Evolutionary conservation across 2,329 filamentous ascomycete species (phyloP).

Genomic region (Colletotrichum spinosum): DNA sequence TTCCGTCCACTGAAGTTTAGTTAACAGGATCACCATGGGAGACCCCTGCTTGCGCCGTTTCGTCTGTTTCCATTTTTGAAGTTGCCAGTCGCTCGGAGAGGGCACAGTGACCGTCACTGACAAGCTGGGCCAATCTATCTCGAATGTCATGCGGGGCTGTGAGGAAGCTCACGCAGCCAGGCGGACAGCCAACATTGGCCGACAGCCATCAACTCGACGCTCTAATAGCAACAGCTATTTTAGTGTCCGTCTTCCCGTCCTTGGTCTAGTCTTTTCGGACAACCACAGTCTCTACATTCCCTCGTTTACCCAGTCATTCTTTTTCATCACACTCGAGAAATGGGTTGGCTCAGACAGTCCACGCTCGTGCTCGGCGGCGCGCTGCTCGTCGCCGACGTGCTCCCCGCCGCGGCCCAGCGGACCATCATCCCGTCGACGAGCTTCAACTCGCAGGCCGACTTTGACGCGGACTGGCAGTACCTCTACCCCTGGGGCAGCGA

Average conservation of each 20-base stretch:
- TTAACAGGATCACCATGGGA: not conserved
- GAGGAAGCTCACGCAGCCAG: constrained; percentile 1
- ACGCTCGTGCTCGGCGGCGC: constrained; percentile 23
- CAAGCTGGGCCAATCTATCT: constrained; percentile 19
- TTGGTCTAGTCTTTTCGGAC: not conserved
- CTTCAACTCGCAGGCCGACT: constrained; percentile 39
- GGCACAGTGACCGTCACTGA: constrained; percentile 1
- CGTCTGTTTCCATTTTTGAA: constrained; percentile 21
- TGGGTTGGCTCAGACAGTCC: constrained; percentile 26
- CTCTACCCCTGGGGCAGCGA: constrained; percentile 67
- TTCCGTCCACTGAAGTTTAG: constrained; percentile 1
- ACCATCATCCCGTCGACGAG: constrained; percentile 36
- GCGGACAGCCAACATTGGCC: not conserved
- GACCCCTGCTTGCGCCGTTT: constrained; percentile 17
- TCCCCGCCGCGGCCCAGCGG: constrained; percentile 4
- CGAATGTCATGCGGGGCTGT: constrained; percentile 3
- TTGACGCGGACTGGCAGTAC: constrained; percentile 60
- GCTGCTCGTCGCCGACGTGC: constrained; percentile 31
- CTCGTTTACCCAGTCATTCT: not conserved
- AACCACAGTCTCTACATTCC: not conserved
- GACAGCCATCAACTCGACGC: constrained; percentile 16
- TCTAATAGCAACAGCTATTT: constrained; percentile 11
- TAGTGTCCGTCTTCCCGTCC: not conserved
- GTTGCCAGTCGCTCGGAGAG: not conserved
- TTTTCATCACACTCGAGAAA: not conserved